A percentile compares a stretch with the other conserved stretches of the same genome.
phyloP scores from a whole-genome alignment of 2,329 filamentous ascomycete species.

The Penicillium sumatraense region DNA sequence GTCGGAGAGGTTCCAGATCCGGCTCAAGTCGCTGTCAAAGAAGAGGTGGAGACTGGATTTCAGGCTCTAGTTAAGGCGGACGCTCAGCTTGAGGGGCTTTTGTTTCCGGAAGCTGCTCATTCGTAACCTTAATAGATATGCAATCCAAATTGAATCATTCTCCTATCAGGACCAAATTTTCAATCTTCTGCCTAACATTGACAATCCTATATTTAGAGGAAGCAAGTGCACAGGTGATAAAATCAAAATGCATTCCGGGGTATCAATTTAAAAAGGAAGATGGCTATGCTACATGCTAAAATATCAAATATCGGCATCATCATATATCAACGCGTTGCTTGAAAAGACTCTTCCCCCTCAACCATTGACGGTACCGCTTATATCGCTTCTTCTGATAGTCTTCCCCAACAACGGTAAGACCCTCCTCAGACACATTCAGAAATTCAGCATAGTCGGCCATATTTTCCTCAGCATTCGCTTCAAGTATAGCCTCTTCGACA shows the following conservation, averaged over 20 bases:
- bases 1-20: constrained; percentile 18
- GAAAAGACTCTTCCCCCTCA: constrained; percentile 92
- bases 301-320: constrained; percentile 7
- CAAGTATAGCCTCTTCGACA: constrained; percentile 58
- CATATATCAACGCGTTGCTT: constrained; percentile 72
- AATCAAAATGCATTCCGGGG: constrained; percentile 13
- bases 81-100: constrained; percentile 34
- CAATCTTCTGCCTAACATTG: no score
- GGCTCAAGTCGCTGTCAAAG: constrained; percentile 29
- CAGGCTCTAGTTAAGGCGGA: constrained; percentile 42
- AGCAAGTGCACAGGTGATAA: no score
- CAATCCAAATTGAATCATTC: background rate
- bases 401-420: constrained; percentile 83
- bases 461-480: constrained; percentile 63
- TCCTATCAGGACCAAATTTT: no score
- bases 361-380: constrained; percentile 94
- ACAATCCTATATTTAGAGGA: no score
- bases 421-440: constrained; percentile 76
- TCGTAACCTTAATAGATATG: constrained; percentile 15
- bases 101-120: constrained; percentile 27
- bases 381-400: constrained; percentile 92
- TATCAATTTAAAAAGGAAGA: constrained; percentile 22
- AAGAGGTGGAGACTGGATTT: constrained; percentile 40
- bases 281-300: constrained; percentile 1
- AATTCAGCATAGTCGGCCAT: constrained; percentile 76